These are phyloP conservation scores for Physcia stellaris DNA, from an alignment of 495 filamentous ascomycete genomes.

Conservation along the genomic window DNA sequence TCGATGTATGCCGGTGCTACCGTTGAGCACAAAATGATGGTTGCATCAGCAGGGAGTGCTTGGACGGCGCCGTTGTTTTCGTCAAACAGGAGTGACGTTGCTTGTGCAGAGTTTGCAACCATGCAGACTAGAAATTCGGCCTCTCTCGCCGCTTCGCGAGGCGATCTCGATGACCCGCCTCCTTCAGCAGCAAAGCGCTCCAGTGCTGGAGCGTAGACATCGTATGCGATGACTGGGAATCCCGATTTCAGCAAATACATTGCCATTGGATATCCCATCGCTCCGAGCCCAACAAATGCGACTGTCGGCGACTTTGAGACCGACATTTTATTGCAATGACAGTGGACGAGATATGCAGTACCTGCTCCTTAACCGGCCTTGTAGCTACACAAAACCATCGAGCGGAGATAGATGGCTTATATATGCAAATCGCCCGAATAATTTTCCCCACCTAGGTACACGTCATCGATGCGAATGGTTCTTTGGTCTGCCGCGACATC, in stretches of 20 bases:
- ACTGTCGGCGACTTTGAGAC: conserved; percentile 16
- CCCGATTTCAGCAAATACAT: conserved; percentile 57
- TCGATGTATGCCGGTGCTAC: conserved; percentile 55
- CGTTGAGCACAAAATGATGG: conserved; percentile 61
- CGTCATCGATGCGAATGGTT: too few species aligned
- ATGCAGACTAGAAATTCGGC: conserved; percentile 58
- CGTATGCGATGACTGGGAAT: conserved; percentile 59
- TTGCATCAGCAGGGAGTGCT: conserved; percentile 41
- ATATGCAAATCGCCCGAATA: too few species aligned
- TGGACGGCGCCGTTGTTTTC: conserved; percentile 40
- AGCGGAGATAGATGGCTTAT: too few species aligned
- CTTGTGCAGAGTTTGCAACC: conserved; percentile 66
- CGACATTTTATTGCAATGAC: too few species aligned
- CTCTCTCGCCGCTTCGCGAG: conserved; percentile 46
- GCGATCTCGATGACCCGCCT: conserved; percentile 45
- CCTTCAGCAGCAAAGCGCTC: conserved; percentile 54
- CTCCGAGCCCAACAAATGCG: conserved; percentile 72
- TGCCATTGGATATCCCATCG: conserved; percentile 85
- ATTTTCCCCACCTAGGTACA: too few species aligned
- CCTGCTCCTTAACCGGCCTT: too few species aligned
- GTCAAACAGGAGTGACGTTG: conserved; percentile 50
- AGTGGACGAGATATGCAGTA: too few species aligned
- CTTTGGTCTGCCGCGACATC: too few species aligned
- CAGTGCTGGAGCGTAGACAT: conserved; percentile 62
- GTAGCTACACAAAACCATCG: too few species aligned